Evolutionary conservation across 371 early-diverging fungal genomes (phyloP).

Genomic region (Mucor racemosus): DNA sequence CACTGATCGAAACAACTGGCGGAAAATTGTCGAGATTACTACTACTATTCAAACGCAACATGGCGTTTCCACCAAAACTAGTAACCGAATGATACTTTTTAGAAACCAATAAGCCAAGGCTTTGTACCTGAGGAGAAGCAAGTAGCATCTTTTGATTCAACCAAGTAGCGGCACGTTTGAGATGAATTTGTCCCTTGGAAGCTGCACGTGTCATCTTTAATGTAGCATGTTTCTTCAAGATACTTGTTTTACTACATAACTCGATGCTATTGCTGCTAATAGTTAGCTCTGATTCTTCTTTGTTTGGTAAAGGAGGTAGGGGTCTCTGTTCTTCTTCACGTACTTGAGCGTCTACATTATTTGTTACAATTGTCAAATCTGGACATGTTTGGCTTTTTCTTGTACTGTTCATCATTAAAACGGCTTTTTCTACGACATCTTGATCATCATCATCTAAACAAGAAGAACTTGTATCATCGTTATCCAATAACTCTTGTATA

Average conservation of each 20-base stretch:
- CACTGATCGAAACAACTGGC: not conserved
- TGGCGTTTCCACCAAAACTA: conserved; percentile 4
- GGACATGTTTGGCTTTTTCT: conserved; percentile 22
- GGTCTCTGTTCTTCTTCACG: not conserved
- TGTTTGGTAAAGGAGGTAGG: conserved; percentile 22
- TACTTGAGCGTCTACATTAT: not conserved
- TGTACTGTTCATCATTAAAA: not conserved
- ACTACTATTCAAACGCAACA: conserved; percentile 1
- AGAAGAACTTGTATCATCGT: not conserved
- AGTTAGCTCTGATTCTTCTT: not conserved
- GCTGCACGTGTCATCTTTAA: conserved; percentile 18
- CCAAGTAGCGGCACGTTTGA: conserved; percentile 31
- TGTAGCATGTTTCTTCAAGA: not conserved
- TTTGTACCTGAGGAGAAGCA: conserved; percentile 21
- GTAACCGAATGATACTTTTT: conserved; percentile 10
- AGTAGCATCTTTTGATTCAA: conserved; percentile 19
- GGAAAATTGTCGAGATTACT: conserved; percentile 1
- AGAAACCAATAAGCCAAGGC: conserved; percentile 9
- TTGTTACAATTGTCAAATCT: not conserved
- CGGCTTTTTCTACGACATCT: not conserved
- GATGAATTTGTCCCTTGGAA: conserved; percentile 25
- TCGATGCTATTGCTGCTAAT: not conserved
- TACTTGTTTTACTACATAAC: not conserved
- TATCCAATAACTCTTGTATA: not conserved
- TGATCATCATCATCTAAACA: not conserved